These are phyloP conservation scores for Dichotomocladium elegans DNA, from an alignment of 371 early-diverging fungal genomes.

Conservation along the genomic window DNA sequence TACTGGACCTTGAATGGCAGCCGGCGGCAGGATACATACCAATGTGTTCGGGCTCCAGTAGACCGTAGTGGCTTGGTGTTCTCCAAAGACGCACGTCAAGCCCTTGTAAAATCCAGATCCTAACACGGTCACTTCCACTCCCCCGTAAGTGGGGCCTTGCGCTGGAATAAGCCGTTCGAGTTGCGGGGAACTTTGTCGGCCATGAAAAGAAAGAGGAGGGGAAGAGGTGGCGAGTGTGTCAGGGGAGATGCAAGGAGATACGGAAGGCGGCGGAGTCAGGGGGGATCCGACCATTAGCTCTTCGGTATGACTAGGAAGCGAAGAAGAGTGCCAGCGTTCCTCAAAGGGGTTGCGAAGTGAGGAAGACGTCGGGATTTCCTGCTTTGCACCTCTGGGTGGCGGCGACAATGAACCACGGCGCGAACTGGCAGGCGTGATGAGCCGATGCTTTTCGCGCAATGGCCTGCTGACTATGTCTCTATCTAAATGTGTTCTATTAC, in stretches of 20 bases:
- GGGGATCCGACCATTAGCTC: too few relatives aligned
- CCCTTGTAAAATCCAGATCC: constrained; percentile 73
- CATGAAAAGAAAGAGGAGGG: too few relatives aligned
- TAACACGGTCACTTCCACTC: constrained; percentile 69
- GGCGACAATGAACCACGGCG: constrained; percentile 9
- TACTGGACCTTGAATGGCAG: constrained; percentile 68
- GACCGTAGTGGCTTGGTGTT: constrained; percentile 62
- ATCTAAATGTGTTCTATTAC: not conserved
- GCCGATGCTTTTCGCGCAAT: not conserved
- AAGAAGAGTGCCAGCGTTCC: too few relatives aligned
- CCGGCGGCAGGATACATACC: constrained; percentile 78
- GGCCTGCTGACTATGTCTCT: not conserved
- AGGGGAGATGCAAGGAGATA: too few relatives aligned
- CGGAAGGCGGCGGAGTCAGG: too few relatives aligned
- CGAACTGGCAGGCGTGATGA: constrained; percentile 20
- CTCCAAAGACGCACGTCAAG: constrained; percentile 74
- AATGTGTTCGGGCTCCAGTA: constrained; percentile 70
- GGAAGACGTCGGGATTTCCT: too few relatives aligned
- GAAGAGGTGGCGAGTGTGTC: too few relatives aligned
- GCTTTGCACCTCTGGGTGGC: too few relatives aligned
- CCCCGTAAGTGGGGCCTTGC: constrained; percentile 80
- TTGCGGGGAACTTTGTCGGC: constrained; percentile 10
- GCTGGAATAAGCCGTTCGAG: constrained; percentile 64
- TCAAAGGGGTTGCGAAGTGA: too few relatives aligned
- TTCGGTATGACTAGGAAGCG: too few relatives aligned